These are phyloP conservation scores for Colletotrichum karsti DNA, from an alignment of 2,329 filamentous ascomycete species.

Conservation along the genomic window DNA sequence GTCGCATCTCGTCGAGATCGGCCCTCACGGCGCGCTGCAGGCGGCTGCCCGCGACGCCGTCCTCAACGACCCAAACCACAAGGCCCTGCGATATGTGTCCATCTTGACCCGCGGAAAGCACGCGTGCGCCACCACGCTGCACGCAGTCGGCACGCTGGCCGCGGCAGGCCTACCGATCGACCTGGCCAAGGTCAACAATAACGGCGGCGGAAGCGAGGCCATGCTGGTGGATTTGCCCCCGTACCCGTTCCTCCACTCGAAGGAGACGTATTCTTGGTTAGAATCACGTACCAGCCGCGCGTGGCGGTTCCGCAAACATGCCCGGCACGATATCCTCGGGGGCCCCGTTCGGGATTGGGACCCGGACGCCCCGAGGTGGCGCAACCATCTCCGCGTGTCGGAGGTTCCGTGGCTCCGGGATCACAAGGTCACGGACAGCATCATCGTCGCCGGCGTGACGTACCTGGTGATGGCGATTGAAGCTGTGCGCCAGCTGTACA, in stretches of 20 bases:
- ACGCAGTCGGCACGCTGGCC: conserved; percentile 30
- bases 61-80: conserved; percentile 53
- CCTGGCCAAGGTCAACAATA: conserved; percentile 52
- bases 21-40: conserved; percentile 18
- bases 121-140: conserved; percentile 1
- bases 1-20: conserved; percentile 15
- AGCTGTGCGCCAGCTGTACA: conserved; percentile 27
- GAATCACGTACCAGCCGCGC: conserved; percentile 21
- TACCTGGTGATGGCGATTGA: conserved; percentile 38
- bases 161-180: conserved; percentile 39
- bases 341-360: neutral
- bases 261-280: conserved; percentile 19
- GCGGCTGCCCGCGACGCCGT: conserved; percentile 56
- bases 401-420: conserved; percentile 54
- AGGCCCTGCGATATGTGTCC: conserved; percentile 31
- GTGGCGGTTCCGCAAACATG: conserved; percentile 15
- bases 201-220: neutral
- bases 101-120: neutral
- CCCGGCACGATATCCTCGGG: conserved; percentile 28
- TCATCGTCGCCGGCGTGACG: conserved; percentile 47
- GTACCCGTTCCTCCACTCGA: conserved; percentile 26
- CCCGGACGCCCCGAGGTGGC: conserved; percentile 13
- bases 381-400: conserved; percentile 33
- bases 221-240: conserved; percentile 27
- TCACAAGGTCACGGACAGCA: conserved; percentile 52